Base-by-base conservation (phyloP, 176 grass and related monocot genomes). In the Carex littledalei region DNA sequence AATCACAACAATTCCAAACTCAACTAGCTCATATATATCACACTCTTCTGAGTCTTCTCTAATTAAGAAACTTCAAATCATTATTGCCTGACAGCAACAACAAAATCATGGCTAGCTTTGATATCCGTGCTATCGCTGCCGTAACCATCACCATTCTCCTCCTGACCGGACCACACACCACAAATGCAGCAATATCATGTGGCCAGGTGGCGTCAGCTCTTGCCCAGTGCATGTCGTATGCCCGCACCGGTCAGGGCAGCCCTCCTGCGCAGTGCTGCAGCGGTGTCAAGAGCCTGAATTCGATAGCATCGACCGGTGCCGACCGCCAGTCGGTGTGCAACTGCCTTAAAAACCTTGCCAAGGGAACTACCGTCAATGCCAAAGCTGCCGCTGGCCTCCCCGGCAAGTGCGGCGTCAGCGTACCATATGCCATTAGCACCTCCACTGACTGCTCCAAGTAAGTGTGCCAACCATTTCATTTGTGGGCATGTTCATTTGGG, bases 361-460 rank as follows among this genome's bases (percentile, higher is more conserved):
- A 1, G 0, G 0, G 55, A 3, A 12, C 83, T 16, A 32, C n/a
- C 13, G 52, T 92, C 64, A 90, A 88, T 3, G 3, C 79, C 18
- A 35, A 9, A 68, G 86, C 84, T 49, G 82, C 79, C 50, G 68
- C 83, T 34, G 62, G 41, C 47, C 85, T 92, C 86, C 86, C 91
- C 2, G 21, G 82, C 85, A 85, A 68, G 88, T 92, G 91, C 70
- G 79, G 83, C 70, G 85, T 92, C 69, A 81, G 8, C 53, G 13
- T 90, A 31, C 85, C 88, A 0, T 88, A 84, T 49, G 1, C 43
- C 88, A 92, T 92, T 83, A 92, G 88, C 83, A 22, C 86, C 18
- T 54, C 55, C 86, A 86, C 59, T 49, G 84, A 92, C 88, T 92
- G 91, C 81, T 75, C 69, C 88, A 87, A 35, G 86, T 86, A 63